Percentiles rank a stretch among this genome's conserved stretches.
phyloP scores from a whole-genome alignment of 2,329 filamentous ascomycete species.

The Alternaria angustiovoidea region DNA sequence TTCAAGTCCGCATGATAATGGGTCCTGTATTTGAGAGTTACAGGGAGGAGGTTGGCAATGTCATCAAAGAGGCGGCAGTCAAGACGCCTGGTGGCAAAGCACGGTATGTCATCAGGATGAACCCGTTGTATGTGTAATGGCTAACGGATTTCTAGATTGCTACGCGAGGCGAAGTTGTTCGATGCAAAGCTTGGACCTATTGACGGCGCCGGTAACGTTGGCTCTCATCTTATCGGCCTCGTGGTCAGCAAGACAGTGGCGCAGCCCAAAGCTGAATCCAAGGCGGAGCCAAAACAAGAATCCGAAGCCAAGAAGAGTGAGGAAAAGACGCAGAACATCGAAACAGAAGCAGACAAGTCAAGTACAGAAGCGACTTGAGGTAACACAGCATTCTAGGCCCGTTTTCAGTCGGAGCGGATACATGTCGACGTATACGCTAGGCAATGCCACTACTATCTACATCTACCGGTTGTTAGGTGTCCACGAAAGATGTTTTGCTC shows the following conservation, averaged over 20 bases:
- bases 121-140: neutral
- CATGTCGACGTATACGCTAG: neutral
- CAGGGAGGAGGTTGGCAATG: conserved; percentile 77
- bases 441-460: too few relatives aligned
- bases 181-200: conserved; percentile 75
- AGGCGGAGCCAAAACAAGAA: conserved; percentile 9
- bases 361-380: conserved; percentile 5
- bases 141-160: conserved; percentile 64
- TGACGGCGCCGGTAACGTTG: conserved; percentile 78
- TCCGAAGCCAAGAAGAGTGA: conserved; percentile 7
- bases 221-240: conserved; percentile 71
- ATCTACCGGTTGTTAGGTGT: neutral
- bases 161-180: conserved; percentile 78
- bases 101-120: conserved; percentile 63
- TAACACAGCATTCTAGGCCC: neutral
- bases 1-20: conserved; percentile 84
- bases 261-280: conserved; percentile 17
- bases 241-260: conserved; percentile 64
- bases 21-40: conserved; percentile 83
- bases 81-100: conserved; percentile 73
- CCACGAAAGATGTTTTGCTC: neutral
- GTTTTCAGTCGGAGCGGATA: neutral
- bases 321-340: neutral
- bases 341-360: neutral
- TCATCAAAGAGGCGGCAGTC: conserved; percentile 71